Conservation (phyloP, 2,329 filamentous ascomycete genomes). For the Colletotrichum brevisporum region DNA sequence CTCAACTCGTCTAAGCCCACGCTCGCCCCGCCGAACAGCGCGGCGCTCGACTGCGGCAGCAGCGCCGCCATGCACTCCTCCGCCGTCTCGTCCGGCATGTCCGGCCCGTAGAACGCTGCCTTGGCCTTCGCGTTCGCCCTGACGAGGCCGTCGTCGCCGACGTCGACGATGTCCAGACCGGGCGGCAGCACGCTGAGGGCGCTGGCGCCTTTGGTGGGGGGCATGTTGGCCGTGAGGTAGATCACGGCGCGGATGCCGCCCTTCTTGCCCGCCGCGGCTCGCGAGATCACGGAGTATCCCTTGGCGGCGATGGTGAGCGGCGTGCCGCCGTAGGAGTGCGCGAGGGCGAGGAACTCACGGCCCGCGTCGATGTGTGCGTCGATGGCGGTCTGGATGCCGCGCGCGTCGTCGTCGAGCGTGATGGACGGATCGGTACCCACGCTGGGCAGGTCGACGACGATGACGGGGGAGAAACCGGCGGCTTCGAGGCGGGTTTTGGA, state of each 20-base stretch:
- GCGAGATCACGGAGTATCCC: conserved; percentile 15
- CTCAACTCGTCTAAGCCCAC: conserved; percentile 9
- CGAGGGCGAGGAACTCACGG: conserved; percentile 20
- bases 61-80: conserved; percentile 13
- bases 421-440: neutral
- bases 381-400: conserved; percentile 14
- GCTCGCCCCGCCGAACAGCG: neutral
- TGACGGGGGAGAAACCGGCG: conserved; percentile 6
- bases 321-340: conserved; percentile 26
- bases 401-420: conserved; percentile 24
- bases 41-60: conserved; percentile 19
- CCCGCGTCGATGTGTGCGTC: conserved; percentile 12
- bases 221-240: conserved; percentile 23
- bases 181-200: conserved; percentile 24
- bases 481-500: neutral
- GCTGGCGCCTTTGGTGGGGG: conserved; percentile 17
- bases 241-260: conserved; percentile 17
- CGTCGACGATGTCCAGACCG: conserved; percentile 18
- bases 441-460: conserved; percentile 8
- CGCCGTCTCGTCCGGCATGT: conserved; percentile 18
- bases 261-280: neutral
- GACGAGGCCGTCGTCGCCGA: conserved; percentile 6
- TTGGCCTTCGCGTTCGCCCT: conserved; percentile 23
- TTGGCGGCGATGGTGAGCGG: conserved; percentile 14
- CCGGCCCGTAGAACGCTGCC: conserved; percentile 25